phyloP scores from a whole-genome alignment of 2,329 filamentous ascomycete genomes.

The Pseudogymnoascus sp. region DNA sequence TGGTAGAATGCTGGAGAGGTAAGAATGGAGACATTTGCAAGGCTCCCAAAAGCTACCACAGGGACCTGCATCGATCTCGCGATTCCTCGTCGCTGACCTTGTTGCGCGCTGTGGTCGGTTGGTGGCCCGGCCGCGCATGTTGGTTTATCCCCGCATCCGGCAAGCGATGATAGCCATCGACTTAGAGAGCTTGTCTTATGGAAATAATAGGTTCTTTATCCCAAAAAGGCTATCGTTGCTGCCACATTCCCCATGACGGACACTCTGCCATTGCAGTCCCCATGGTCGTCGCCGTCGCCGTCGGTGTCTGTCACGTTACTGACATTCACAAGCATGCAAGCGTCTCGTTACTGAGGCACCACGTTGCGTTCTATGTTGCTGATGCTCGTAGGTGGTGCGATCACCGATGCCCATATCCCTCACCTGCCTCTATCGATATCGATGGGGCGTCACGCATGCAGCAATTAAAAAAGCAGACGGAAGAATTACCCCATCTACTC shows the following conservation, averaged over 20 bases:
- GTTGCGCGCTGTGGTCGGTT: not conserved
- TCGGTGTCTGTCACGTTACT: not conserved
- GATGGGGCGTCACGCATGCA: not conserved
- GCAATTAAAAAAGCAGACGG: not conserved
- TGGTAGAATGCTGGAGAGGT: not conserved
- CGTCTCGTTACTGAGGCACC: too few species aligned
- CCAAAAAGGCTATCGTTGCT: not conserved
- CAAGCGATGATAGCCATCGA: not conserved
- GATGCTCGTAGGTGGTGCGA: too few species aligned
- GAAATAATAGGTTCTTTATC: not conserved
- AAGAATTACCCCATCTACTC: not conserved
- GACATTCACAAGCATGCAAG: too few species aligned
- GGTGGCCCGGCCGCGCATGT: not conserved
- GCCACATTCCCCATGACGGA: not conserved
- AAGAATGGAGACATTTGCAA: not conserved
- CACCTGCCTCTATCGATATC: not conserved
- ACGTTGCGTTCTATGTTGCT: too few species aligned
- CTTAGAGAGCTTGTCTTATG: not conserved
- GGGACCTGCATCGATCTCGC: not conserved
- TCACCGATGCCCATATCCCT: not conserved
- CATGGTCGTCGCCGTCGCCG: not conserved
- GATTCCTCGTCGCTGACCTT: not conserved
- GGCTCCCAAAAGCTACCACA: not conserved
- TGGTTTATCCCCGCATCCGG: conserved; percentile 25
- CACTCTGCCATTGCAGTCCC: not conserved